Conservation (phyloP, 2,329 filamentous ascomycete genomes). For the Mycosphaerella sp. region DNA sequence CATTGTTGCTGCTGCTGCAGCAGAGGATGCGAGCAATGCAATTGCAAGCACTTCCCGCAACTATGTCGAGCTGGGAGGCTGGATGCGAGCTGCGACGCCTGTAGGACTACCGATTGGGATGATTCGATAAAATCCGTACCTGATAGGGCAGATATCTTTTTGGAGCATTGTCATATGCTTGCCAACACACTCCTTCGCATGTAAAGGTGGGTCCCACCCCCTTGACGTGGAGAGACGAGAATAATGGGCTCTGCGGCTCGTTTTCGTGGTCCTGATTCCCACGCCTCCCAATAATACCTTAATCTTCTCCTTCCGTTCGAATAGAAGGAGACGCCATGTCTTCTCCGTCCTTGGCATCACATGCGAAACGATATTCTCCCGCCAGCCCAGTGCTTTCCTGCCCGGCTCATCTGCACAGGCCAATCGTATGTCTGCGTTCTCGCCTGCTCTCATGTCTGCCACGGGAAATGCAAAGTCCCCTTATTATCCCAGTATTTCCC, state of each 20-base stretch:
- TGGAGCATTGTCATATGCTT: background rate
- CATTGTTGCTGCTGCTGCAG: no score
- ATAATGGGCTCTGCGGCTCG: background rate
- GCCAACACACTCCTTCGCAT: background rate
- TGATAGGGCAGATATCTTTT: background rate
- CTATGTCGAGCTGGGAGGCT: no score
- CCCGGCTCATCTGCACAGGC: background rate
- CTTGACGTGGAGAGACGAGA: background rate
- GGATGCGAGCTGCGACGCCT: conserved; percentile 15
- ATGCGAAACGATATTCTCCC: background rate
- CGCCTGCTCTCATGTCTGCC: no score
- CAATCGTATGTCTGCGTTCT: background rate
- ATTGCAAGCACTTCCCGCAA: background rate
- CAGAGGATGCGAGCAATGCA: background rate
- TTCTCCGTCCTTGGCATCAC: background rate
- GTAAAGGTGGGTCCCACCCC: background rate
- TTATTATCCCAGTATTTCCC: no score
- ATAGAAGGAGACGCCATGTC: background rate
- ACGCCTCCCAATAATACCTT: background rate
- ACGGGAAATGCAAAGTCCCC: no score
- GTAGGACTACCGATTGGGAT: conserved; percentile 18
- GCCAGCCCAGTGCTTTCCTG: background rate
- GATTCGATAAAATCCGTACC: conserved; percentile 10
- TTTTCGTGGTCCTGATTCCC: background rate
- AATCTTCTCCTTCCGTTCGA: background rate